Base-by-base conservation (phyloP, 257 asterid genomes). In the Solanum corneliomulleri region DNA sequence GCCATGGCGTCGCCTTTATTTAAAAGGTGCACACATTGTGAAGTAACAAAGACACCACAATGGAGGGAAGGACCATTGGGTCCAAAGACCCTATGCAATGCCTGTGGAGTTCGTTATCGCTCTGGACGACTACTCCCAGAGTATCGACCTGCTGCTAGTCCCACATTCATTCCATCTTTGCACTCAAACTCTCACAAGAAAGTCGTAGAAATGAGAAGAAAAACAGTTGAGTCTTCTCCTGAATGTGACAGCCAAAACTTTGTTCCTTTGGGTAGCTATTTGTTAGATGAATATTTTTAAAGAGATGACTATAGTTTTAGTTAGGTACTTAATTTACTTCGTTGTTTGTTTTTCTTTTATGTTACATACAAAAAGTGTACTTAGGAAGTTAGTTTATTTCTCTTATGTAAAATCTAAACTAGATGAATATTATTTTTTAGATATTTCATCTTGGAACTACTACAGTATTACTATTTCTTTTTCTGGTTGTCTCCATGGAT, bases 161-260 rank as follows among this genome's bases (percentile, higher is more conserved):
- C 96, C 0, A 92, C 95, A 21, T 94, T 92, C 56, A 87, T 93
- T 33, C 93, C 94, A 1, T 87, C 92, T 12, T 62, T 92, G 88
- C 96, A 94, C 87, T 94, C 96, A 11, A 94, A 93, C 90, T 92
- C 95, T n/a, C 94, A 94, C 90, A 92, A 88, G 91, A 92, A 94
- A 58, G 95, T 94, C 29, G 37, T 89, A 5, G 94, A 92, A 88
- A 94, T 92, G 95, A 90, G 96, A 74, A 88, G 47, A 39, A 64
- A 71, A 49, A 4, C 87, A 86, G 71, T 31, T n/a, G 75, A 18
- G 29, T 91, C 85, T 27, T 52, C 84, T 39, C 89, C 78, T 1
- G 71, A 77, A 45, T 78, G 86, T 91, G 93, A n/a, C 94, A 87
- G 75, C 74, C 91, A 82, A 15, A 94, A 88, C 56, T 90, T 90